Conservation (phyloP, 441 rosid genomes). For the Brassica hybrid region DNA sequence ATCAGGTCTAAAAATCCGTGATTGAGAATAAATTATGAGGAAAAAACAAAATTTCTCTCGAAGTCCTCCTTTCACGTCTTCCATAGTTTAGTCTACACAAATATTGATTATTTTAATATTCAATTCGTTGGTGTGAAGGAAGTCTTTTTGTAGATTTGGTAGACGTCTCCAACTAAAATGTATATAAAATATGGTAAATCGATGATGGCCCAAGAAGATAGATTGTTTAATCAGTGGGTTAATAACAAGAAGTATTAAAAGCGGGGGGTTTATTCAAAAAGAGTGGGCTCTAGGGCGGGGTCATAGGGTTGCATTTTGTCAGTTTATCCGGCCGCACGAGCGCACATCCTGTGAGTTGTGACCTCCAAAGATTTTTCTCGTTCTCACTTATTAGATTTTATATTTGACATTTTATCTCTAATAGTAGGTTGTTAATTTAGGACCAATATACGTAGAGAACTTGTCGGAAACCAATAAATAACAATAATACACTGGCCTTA, state of each 20-base stretch:
- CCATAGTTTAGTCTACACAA: neutral
- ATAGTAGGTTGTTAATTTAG: neutral
- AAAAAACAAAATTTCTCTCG: slow-evolving; percentile 20
- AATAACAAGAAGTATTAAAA: neutral
- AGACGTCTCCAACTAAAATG: neutral
- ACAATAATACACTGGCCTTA: neutral
- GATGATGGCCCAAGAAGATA: slow-evolving; percentile 3
- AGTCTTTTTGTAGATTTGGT: slow-evolving; percentile 13
- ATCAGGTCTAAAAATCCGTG: slow-evolving; percentile 14
- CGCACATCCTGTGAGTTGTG: slow-evolving; percentile 36
- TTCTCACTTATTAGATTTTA: neutral
- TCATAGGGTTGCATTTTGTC: slow-evolving; percentile 34
- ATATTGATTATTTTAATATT: neutral
- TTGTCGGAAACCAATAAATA: neutral
- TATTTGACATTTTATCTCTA: neutral
- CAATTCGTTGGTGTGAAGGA: neutral
- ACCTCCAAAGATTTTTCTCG: slow-evolving; percentile 24
- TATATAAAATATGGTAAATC: neutral
- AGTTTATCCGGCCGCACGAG: slow-evolving; percentile 40
- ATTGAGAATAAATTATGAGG: neutral
- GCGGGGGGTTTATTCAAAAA: neutral
- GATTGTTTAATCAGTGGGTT: neutral
- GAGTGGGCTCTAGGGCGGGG: slow-evolving; percentile 25
- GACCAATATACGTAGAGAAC: slow-evolving; percentile 1
- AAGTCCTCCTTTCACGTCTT: slow-evolving; percentile 28